Evolutionary conservation across 768 basidiomycete species (phyloP).

Genomic region (Boletus rubroflammeus): DNA sequence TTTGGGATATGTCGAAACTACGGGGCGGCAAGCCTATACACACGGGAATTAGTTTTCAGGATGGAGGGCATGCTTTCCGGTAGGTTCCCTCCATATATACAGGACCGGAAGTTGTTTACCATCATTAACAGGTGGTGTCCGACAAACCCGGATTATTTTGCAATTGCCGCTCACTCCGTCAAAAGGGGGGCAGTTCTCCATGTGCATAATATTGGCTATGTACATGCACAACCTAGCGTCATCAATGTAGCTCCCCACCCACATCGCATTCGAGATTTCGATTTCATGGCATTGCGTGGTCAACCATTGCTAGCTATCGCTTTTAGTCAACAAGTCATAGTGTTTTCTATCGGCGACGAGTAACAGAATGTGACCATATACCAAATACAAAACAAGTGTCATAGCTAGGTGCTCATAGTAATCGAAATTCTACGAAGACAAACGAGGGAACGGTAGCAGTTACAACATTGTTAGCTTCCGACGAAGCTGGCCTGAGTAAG

Average conservation of each 20-base stretch:
- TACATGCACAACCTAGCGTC: conserved; percentile 59
- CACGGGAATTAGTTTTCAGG: conserved; percentile 60
- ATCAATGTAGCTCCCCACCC: conserved; percentile 60
- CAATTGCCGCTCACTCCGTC: conserved; percentile 60
- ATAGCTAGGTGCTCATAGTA: conserved; percentile 13
- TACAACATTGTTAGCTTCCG: conserved; percentile 12
- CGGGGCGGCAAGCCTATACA: conserved; percentile 69
- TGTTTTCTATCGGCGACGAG: conserved; percentile 67
- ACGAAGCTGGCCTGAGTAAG: conserved; percentile 25
- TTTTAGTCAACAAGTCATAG: conserved; percentile 52
- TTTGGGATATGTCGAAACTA: conserved; percentile 75
- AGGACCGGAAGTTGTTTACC: not conserved
- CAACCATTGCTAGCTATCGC: conserved; percentile 69
- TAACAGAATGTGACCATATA: conserved; percentile 21
- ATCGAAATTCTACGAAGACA: conserved; percentile 5
- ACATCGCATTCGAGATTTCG: conserved; percentile 67
- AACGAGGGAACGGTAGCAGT: not conserved
- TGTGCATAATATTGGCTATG: conserved; percentile 63
- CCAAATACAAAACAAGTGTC: conserved; percentile 21
- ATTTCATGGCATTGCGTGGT: conserved; percentile 60
- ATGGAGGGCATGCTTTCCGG: conserved; percentile 69
- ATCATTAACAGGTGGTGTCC: conserved; percentile 66
- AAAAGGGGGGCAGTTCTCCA: conserved; percentile 63
- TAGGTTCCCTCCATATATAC: conserved; percentile 24
- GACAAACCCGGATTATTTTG: conserved; percentile 74